These are phyloP conservation scores for Ceratobasidium sp. DNA, from an alignment of 1,284 basidiomycete genomes.

Conservation along the genomic window DNA sequence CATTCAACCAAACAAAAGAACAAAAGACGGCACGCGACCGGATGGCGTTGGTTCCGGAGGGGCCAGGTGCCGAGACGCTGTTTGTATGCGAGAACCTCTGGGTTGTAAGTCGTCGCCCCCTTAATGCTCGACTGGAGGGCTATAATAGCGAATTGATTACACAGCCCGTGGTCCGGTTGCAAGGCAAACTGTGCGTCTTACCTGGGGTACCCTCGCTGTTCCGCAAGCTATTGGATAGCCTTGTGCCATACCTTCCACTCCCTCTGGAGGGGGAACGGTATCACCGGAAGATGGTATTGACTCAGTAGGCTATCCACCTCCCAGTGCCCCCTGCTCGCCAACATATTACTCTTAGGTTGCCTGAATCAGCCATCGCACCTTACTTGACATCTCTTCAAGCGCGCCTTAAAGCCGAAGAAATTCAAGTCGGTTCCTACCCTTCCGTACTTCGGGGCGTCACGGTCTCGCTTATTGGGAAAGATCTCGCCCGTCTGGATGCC, in stretches of 20 bases:
- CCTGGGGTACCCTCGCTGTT: conserved; percentile 92
- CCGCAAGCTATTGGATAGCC: conserved; percentile 79
- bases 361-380: conserved; percentile 91
- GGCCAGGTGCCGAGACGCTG: conserved; percentile 66
- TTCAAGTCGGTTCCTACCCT: conserved; percentile 89
- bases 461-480: conserved; percentile 85
- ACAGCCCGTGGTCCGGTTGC: conserved; percentile 85
- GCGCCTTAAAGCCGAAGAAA: conserved; percentile 78
- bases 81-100: conserved; percentile 82
- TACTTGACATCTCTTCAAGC: conserved; percentile 84
- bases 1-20: conserved; percentile 76
- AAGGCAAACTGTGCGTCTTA: conserved; percentile 87
- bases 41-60: conserved; percentile 85
- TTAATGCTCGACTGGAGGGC: not conserved
- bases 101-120: conserved; percentile 70
- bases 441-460: conserved; percentile 71
- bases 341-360: conserved; percentile 64
- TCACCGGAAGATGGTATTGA: conserved; percentile 82
- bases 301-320: conserved; percentile 66
- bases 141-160: not conserved
- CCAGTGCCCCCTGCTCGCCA: not conserved
- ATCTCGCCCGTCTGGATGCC: conserved; percentile 65
- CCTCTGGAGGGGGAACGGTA: conserved; percentile 79
- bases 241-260: conserved; percentile 81
- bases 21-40: conserved; percentile 79